A percentile compares a stretch with the other conserved stretches of the same genome.
Evolutionary conservation across 2,329 filamentous ascomycete genomes (phyloP).

Genomic region (Pyricularia grisea): DNA sequence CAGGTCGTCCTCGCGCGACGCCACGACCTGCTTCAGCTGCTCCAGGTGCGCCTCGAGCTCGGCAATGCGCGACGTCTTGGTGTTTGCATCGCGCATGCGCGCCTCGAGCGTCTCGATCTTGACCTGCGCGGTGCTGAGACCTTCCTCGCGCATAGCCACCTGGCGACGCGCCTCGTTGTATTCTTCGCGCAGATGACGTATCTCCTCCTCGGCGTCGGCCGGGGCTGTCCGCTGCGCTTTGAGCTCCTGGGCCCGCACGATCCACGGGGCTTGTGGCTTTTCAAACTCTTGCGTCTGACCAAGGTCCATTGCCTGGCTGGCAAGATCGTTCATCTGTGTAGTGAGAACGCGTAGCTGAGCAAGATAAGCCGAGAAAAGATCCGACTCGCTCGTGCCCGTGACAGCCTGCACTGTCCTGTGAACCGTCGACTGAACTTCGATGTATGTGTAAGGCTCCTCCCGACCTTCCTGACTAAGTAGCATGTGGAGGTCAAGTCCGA

Average conservation of each 20-base stretch:
- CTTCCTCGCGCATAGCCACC: slow-evolving; percentile 66
- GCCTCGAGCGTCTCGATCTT: slow-evolving; percentile 90
- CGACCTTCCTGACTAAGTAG: slow-evolving; percentile 66
- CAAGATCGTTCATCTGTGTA: slow-evolving; percentile 58
- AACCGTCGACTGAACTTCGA: slow-evolving; percentile 57
- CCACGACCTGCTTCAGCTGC: slow-evolving; percentile 38
- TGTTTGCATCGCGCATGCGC: slow-evolving; percentile 72
- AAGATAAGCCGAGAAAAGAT: slow-evolving; percentile 60
- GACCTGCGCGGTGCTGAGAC: slow-evolving; percentile 77
- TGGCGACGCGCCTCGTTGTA: slow-evolving; percentile 67
- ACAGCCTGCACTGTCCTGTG: slow-evolving; percentile 40
- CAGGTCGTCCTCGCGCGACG: slow-evolving; percentile 51
- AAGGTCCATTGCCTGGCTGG: slow-evolving; percentile 59
- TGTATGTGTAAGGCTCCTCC: slow-evolving; percentile 54
- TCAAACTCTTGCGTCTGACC: slow-evolving; percentile 74
- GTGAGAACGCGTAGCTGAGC: slow-evolving; percentile 57
- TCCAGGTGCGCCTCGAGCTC: slow-evolving; percentile 54
- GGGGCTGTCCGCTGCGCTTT: slow-evolving; percentile 73
- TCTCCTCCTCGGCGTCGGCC: slow-evolving; percentile 75
- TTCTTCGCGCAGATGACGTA: slow-evolving; percentile 70
- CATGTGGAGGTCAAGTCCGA: slow-evolving; percentile 56
- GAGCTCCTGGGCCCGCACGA: slow-evolving; percentile 69
- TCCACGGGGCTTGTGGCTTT: slow-evolving; percentile 68
- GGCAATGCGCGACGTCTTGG: slow-evolving; percentile 62
- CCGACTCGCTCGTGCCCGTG: slow-evolving; percentile 47